phyloP scores from a whole-genome alignment of 495 filamentous ascomycete species.

The Corynascus novoguineensis region DNA sequence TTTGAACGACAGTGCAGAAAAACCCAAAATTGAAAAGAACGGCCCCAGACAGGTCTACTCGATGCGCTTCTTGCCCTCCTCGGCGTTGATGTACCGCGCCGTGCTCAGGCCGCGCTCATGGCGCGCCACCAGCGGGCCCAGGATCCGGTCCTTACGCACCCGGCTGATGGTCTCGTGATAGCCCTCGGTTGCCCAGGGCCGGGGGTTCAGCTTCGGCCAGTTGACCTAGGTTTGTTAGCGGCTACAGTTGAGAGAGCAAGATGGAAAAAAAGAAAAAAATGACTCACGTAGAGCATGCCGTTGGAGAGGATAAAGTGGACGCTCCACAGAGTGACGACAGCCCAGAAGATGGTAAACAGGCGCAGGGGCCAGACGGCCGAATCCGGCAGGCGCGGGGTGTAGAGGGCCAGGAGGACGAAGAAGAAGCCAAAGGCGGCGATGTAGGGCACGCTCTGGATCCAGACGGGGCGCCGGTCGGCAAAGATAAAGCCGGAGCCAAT shows the following conservation, averaged over 20 bases:
- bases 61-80: constrained; percentile 96
- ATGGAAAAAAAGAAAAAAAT: neutral
- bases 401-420: constrained; percentile 71
- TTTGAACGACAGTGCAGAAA: neutral
- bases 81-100: constrained; percentile 69
- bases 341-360: constrained; percentile 70
- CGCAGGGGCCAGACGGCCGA: constrained; percentile 70
- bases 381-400: constrained; percentile 61
- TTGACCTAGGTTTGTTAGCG: constrained; percentile 68
- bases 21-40: neutral
- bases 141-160: constrained; percentile 66
- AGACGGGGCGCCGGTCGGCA: constrained; percentile 75
- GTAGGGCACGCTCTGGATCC: constrained; percentile 88
- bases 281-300: constrained; percentile 88
- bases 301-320: constrained; percentile 68
- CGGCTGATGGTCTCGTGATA: constrained; percentile 79
- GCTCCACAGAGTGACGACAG: constrained; percentile 61
- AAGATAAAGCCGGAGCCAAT: constrained; percentile 65
- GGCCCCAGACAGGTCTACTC: constrained; percentile 48
- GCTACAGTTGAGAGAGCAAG: neutral
- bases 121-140: constrained; percentile 64
- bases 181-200: constrained; percentile 75
- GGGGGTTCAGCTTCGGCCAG: constrained; percentile 92
- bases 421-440: constrained; percentile 82
- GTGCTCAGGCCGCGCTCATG: constrained; percentile 76